Conservation (phyloP, 805 yeast species). For the Yarrowia sp. region DNA sequence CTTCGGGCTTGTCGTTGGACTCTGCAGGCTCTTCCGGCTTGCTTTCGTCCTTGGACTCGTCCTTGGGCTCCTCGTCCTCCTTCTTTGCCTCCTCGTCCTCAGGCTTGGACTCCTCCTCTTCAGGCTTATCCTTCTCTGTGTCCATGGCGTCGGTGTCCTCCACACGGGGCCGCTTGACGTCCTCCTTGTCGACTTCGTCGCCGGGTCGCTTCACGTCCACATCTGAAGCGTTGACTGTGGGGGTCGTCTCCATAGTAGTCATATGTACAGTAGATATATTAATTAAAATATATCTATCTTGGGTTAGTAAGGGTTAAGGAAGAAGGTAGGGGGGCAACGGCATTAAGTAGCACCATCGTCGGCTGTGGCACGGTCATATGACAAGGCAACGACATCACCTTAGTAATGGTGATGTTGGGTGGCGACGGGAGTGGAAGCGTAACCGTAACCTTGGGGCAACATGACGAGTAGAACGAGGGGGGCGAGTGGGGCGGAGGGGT, state of each 20-base stretch:
- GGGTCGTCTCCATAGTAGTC: conserved; percentile 36
- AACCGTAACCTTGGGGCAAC: conserved; percentile 13
- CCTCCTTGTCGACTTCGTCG: conserved; percentile 35
- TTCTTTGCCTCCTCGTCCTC: conserved; percentile 3
- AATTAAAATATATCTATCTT: conserved; percentile 38
- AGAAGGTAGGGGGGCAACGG: background rate
- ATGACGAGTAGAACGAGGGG: conserved; percentile 11
- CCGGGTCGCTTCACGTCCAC: conserved; percentile 39
- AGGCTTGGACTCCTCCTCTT: conserved; percentile 12
- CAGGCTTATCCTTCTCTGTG: conserved; percentile 32
- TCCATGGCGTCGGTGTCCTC: conserved; percentile 26
- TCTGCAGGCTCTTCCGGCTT: background rate
- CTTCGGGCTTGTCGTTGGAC: conserved; percentile 30
- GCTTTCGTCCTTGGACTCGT: conserved; percentile 41
- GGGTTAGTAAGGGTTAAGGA: conserved; percentile 11
- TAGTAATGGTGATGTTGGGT: conserved; percentile 19
- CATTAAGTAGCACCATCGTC: background rate
- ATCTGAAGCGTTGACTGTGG: conserved; percentile 32
- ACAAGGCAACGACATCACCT: conserved; percentile 2
- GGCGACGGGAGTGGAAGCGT: conserved; percentile 1
- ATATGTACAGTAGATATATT: conserved; percentile 39
- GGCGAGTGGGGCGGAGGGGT: background rate
- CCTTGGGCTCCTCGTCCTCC: conserved; percentile 41
- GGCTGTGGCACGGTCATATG: background rate
- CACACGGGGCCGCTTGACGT: conserved; percentile 38